Base-by-base conservation (phyloP, 2,329 filamentous ascomycete genomes). In the Exophiala sideris region DNA sequence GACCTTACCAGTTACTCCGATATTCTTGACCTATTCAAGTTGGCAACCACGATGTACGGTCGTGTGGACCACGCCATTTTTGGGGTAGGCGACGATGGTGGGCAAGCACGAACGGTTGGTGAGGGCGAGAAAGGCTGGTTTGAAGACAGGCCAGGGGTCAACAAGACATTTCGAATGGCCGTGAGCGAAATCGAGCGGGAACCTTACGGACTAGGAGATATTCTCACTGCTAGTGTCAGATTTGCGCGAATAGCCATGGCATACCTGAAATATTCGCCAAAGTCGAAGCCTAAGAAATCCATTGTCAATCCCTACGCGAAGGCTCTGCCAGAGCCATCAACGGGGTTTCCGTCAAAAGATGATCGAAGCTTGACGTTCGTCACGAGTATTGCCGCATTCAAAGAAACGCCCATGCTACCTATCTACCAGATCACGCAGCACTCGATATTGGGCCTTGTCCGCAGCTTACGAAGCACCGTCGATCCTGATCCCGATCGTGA, bases 381-480 rank as follows among this genome's bases (percentile, higher is more conserved):
- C 33, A 72, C 73, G 40, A 78, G 72, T 5, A 70, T 74, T 1
- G 75, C 76, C 0, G 77, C 76, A 2, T 78, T 80, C 59, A 75
- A 74, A 12, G 74, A 78, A 35, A 71, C 73, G 3, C 75, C 77
- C 0, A 75, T 75, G 0, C 63, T 79, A 1, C 73, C 74, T 46
- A 67, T 77, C 20, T 79, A 81, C 58, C 71, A 72, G 3, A 67
- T 76, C 0, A 68, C 71, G 5, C 79, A 80, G 59, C 77, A 80
- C 56, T 77, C 74, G n/a, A 71, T 80, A 0, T 67, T 77, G 24
- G 78, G 78, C 0, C 65, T 79, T 5, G 76, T 79, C 71, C 69
- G 77, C 18, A 70, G 73, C 14, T 64, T 80, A 24, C 68, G 74
- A 34, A 63, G 61, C 48, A 50, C 48, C 4, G 33, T 60, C 34